Evolutionary conservation across 805 yeast species (phyloP).

Genomic region (Saccharomycopsis capsularis): DNA sequence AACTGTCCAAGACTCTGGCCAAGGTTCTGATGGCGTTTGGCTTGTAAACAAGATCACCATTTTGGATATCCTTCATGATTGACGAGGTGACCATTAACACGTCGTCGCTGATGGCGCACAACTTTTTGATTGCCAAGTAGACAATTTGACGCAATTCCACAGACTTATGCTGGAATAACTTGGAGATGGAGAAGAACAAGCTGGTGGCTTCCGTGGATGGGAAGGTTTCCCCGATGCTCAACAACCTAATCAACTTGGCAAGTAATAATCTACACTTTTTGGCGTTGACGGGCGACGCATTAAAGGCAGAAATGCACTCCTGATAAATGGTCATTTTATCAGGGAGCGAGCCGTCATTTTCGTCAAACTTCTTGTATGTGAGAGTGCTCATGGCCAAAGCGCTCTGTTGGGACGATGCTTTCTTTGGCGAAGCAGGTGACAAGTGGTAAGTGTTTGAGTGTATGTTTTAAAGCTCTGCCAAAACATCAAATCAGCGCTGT

Average conservation of each 20-base stretch:
- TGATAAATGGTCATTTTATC: constrained; percentile 98
- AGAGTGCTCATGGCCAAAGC: constrained; percentile 13
- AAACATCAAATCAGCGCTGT: too few relatives aligned
- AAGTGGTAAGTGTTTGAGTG: too few relatives aligned
- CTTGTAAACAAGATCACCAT: constrained; percentile 75
- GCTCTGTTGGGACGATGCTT: too few relatives aligned
- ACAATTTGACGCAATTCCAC: constrained; percentile 85
- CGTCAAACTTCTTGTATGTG: constrained; percentile 63
- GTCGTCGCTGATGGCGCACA: constrained; percentile 78
- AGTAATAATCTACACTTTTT: constrained; percentile 77
- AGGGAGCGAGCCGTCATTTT: constrained; percentile 59
- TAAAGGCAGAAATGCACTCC: constrained; percentile 88
- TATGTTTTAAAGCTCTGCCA: too few relatives aligned
- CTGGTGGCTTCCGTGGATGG: constrained; percentile 87
- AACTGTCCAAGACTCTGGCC: constrained; percentile 79
- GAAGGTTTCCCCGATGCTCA: constrained; percentile 81
- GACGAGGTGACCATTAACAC: constrained; percentile 96
- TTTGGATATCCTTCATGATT: constrained; percentile 96
- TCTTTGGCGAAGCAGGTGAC: too few relatives aligned
- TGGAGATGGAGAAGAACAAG: constrained; percentile 87
- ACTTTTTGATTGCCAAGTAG: constrained; percentile 88
- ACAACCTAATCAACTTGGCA: constrained; percentile 73
- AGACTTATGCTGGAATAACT: constrained; percentile 88
- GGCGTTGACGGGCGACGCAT: constrained; percentile 83
- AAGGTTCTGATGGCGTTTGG: constrained; percentile 94